Base-by-base conservation (phyloP, 352 stramenopile genomes). In the Phytophthora pistaciae region DNA sequence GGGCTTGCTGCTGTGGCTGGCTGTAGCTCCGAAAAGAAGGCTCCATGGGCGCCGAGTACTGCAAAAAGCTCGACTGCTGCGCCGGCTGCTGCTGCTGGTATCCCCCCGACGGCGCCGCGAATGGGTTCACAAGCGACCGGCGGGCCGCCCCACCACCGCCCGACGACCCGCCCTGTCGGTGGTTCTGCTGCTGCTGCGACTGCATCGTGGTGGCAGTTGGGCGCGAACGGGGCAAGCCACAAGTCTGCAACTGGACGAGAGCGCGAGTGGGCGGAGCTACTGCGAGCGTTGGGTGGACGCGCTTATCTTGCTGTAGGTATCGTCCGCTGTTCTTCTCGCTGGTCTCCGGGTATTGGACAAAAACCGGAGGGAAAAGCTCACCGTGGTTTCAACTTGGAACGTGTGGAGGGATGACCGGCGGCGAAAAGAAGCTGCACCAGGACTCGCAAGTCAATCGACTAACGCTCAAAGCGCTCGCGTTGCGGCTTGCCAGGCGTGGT, bases 41-140 rank as follows among this genome's bases (percentile, higher is more conserved):
- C 58, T 78, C 71, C 69, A 78, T 77, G 10, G 67, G 59, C 60
- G 84, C 74, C 11, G 73, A 53, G 27, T 74, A 67, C 44, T 68
- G 68, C 20, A 77, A 20, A 55, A 77, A 85, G 46, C 46, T 65
- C 40, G 68, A 50, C 21, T 66, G 68, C 10, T 74, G 66, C 42
- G 56, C 60, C 3, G 64, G 55, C 9, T 56, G 48, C 8, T 56
- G 48, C 8, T 60, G 71, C 20, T 68, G 70, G 14, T 61, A 53
- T 11, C 20, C 9, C n/a, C 50, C 49, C 20, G 60, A 3, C 8
- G 66, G 65, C 18, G 44, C 5, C 16, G 20, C 25, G 27, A 76
- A 80, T 9, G 66, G 59, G 25, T 42, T 75, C 53, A 57, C 60
- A 0, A 73, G 36, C 48, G 70, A 60, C 14, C 65, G 74, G 53